Evolutionary conservation across 768 basidiomycete genomes (phyloP), one percentile per base, ranked within the genome.

Genomic region (Antrodiella citrinella): DNA sequence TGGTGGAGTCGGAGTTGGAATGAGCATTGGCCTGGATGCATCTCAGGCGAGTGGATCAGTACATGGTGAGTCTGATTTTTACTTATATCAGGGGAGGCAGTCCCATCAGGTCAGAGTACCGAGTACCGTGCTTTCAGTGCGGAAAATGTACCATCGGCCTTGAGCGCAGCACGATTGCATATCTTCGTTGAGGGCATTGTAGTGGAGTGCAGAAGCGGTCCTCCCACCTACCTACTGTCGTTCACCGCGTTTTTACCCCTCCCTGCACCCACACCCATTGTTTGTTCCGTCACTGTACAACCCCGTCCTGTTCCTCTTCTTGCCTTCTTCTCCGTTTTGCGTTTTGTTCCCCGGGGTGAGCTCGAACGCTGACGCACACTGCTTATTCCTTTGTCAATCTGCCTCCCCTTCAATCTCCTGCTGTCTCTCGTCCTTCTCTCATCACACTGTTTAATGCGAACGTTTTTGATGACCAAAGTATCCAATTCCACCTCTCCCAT

Each of bases 51-150:
- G 67, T 60, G 69, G 67, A 52, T 71, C 73, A 44, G 62, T 67
- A 54, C 70, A 82, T 71, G 80, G 87, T 88, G 82, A 88, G 86
- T 82, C 59, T 57, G 64, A 70, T 71, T 72, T 62, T 52, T 58
- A 66, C 64, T 68, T 70, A 64, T 67, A 68, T 69, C 65, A 78
- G 82, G 84, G 84, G 85, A 84, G 82, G 86, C 84, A 78, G 69
- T 71, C 72, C 71, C 67, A 35, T 35, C 30, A 70, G 84, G 83
- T 74, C 82, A 80, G 77, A 77, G 82, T 89, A 86, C 85, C 87
- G 76, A 88, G 84, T 71, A 69, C 84, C 83, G 81, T 86, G 74
- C 85, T 84, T 86, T 85, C 84, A 88, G 86, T 85, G 81, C 84
- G 84, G 82, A 84, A 82, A 78, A 71, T 79, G 72, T 79, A 78